Conservation (phyloP, 768 basidiomycete genomes). For the Leccinum aurantiacum region DNA sequence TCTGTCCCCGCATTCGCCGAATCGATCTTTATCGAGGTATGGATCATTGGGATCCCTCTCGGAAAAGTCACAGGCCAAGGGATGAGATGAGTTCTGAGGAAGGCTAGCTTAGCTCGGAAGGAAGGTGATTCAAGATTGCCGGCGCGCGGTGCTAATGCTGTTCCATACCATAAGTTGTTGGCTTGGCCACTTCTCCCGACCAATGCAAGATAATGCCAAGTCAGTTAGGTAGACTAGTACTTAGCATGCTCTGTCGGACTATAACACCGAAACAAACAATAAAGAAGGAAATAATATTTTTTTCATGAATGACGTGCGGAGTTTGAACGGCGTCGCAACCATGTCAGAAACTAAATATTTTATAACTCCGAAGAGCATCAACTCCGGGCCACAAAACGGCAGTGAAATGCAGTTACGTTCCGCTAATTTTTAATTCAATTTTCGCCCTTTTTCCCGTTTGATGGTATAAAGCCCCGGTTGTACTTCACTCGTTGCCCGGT, state of each 20-base stretch:
- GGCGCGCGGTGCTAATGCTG: not conserved
- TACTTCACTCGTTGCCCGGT: slow-evolving; percentile 2
- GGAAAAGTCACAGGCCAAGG: not conserved
- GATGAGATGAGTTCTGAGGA: not conserved
- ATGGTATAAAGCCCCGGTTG: slow-evolving; percentile 20
- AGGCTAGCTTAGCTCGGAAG: not conserved
- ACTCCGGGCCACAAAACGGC: slow-evolving; percentile 14
- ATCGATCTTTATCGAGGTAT: not conserved
- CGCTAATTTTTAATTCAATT: slow-evolving; percentile 11
- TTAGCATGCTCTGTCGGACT: too few species aligned
- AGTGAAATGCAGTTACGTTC: slow-evolving; percentile 19
- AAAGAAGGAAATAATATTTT: not conserved
- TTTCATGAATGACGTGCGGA: slow-evolving; percentile 15
- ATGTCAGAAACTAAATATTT: slow-evolving; percentile 1
- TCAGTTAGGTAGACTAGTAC: not conserved
- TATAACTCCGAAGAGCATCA: slow-evolving; percentile 11
- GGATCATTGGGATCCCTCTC: not conserved
- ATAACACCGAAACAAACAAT: too few species aligned
- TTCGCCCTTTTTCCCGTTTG: not conserved
- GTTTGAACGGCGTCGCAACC: slow-evolving; percentile 5
- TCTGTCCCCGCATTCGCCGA: slow-evolving; percentile 6
- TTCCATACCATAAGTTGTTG: not conserved
- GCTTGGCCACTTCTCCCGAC: not conserved
- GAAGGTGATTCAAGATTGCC: not conserved
- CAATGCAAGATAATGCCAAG: not conserved